A percentile compares a stretch with the other conserved stretches of the same genome.
Conservation (phyloP, 2,329 filamentous ascomycete species). For the Teratosphaeria viscida region DNA sequence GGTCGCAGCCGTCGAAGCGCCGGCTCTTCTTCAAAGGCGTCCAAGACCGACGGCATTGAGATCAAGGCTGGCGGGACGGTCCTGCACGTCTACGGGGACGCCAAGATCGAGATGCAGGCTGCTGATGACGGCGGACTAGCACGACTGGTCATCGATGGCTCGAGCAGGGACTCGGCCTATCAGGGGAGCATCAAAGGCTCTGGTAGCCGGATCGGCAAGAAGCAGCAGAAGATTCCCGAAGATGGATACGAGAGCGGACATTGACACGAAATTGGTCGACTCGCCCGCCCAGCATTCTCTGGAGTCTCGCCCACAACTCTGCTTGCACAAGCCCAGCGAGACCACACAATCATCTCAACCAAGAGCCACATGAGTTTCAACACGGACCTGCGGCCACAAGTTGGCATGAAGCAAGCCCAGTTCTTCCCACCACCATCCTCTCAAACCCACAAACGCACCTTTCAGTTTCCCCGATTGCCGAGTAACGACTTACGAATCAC, state of each 20-base stretch:
- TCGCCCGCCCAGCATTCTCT: too few relatives aligned
- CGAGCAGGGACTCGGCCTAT: not conserved
- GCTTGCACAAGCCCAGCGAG: too few relatives aligned
- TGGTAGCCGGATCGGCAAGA: not conserved
- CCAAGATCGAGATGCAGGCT: slow-evolving; percentile 15
- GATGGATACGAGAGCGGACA: slow-evolving; percentile 1
- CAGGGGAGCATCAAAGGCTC: slow-evolving; percentile 2
- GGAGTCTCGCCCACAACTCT: too few relatives aligned
- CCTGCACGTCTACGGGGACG: slow-evolving; percentile 18
- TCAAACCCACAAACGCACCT: not conserved
- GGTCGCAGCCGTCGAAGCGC: slow-evolving; percentile 17
- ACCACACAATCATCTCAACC: too few relatives aligned
- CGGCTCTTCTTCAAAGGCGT: slow-evolving; percentile 14
- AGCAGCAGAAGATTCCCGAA: not conserved
- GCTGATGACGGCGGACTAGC: slow-evolving; percentile 15
- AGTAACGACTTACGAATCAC: not conserved
- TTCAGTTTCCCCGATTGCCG: not conserved
- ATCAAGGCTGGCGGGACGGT: slow-evolving; percentile 18
- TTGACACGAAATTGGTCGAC: not conserved
- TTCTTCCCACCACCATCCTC: not conserved
- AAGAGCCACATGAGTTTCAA: not conserved
- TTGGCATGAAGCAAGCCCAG: not conserved
- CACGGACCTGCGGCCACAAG: not conserved
- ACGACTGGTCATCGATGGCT: not conserved
- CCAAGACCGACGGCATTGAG: slow-evolving; percentile 13